Evolutionary conservation across 2,329 filamentous ascomycete genomes (phyloP).

Genomic region (Ambrosiella cleistominuta): DNA sequence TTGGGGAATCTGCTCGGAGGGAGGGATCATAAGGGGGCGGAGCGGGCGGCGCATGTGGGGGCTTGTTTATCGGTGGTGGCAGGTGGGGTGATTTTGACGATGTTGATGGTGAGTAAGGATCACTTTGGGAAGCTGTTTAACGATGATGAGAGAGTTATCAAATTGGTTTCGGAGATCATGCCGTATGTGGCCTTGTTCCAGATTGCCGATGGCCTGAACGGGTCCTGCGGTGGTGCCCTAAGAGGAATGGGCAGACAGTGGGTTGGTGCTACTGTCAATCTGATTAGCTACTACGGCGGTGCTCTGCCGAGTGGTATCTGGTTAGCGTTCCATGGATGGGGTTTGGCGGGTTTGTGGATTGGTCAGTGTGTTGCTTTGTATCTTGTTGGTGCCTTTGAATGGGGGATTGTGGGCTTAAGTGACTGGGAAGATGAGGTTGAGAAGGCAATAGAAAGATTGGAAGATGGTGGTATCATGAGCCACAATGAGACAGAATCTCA

Average conservation of each 20-base stretch:
- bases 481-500: neutral
- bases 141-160: slow-evolving; percentile 53
- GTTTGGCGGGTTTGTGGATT: slow-evolving; percentile 62
- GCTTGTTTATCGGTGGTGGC: slow-evolving; percentile 55
- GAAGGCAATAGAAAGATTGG: slow-evolving; percentile 51
- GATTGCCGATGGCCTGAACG: slow-evolving; percentile 75
- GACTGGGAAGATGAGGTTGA: slow-evolving; percentile 60
- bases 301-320: slow-evolving; percentile 68
- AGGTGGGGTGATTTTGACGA: slow-evolving; percentile 46
- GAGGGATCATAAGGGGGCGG: slow-evolving; percentile 45
- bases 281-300: slow-evolving; percentile 68
- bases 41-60: slow-evolving; percentile 55
- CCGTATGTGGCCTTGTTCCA: slow-evolving; percentile 80
- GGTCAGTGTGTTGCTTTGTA: slow-evolving; percentile 70
- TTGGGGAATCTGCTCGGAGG: slow-evolving; percentile 68
- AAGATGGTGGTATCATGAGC: neutral
- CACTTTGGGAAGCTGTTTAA: slow-evolving; percentile 69
- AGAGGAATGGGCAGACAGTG: slow-evolving; percentile 77
- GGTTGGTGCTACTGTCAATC: slow-evolving; percentile 65
- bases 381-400: slow-evolving; percentile 60
- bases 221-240: slow-evolving; percentile 63
- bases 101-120: slow-evolving; percentile 53
- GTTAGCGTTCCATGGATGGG: slow-evolving; percentile 76
- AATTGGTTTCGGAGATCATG: slow-evolving; percentile 58
- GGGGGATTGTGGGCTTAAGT: slow-evolving; percentile 60